Percentiles rank a stretch among this genome's conserved stretches.
Evolutionary conservation across 2,329 filamentous ascomycete genomes (phyloP).

Genomic region (Ophiocordyceps camponoti-floridani): DNA sequence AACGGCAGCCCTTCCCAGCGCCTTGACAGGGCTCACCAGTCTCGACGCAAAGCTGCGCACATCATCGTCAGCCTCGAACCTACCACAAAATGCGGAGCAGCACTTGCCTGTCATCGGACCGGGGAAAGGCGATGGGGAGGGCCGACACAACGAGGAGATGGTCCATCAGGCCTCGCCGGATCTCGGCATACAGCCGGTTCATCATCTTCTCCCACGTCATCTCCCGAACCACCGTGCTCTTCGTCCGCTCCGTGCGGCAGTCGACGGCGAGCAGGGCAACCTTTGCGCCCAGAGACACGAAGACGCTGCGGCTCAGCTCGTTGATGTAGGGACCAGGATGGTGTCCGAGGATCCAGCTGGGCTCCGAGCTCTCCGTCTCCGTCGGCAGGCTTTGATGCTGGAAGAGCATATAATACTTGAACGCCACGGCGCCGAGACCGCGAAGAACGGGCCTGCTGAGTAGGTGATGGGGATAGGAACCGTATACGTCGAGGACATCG

Average conservation of each 20-base stretch:
- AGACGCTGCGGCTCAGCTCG: conserved; percentile 69
- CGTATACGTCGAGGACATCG: conserved; percentile 79
- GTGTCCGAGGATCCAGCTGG: conserved; percentile 75
- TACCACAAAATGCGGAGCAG: background rate
- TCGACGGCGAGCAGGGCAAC: conserved; percentile 77
- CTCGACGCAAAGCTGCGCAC: conserved; percentile 59
- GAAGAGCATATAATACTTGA: conserved; percentile 98
- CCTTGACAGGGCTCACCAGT: conserved; percentile 77
- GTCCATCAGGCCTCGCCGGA: conserved; percentile 68
- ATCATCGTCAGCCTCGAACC: background rate
- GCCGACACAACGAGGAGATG: conserved; percentile 79
- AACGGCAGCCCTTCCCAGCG: conserved; percentile 52
- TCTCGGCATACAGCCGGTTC: conserved; percentile 66
- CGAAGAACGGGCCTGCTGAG: conserved; percentile 84
- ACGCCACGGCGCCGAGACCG: conserved; percentile 77
- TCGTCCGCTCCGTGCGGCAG: conserved; percentile 76
- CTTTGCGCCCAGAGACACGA: conserved; percentile 64
- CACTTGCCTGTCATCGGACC: conserved; percentile 36
- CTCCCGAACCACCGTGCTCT: conserved; percentile 62
- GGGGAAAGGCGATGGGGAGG: conserved; percentile 67
- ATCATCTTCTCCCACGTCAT: conserved; percentile 77
- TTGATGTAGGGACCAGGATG: conserved; percentile 78
- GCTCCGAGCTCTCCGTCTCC: conserved; percentile 69
- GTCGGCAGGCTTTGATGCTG: conserved; percentile 79
- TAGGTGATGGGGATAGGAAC: conserved; percentile 80